Evolutionary conservation across 331 rosid species (phyloP), one percentile per base, ranked within the genome.

Genomic region (Rosa hybrid): DNA sequence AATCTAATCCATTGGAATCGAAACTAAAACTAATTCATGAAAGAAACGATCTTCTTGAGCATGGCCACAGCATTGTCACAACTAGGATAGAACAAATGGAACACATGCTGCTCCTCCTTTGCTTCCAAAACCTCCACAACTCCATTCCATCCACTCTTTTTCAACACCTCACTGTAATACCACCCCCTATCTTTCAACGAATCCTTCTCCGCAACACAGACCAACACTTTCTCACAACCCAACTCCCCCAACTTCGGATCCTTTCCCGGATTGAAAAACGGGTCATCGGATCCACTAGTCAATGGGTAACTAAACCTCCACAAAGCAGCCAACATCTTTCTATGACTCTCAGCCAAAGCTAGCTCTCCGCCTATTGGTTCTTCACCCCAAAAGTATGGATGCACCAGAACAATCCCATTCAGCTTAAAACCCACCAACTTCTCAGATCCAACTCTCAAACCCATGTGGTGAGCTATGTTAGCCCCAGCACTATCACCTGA

Each of bases 401-500:
- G 80, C 5, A 71, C 57, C 63, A 82, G 16, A 4, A 79, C 72
- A 68, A 85, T 57, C 51, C 88, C 88, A 1, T 12, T 17, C 5
- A 78, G 27, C 14, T 42, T 77, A 12, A 69, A 0, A 12, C 77
- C 72, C 20, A 0, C 16, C 39, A 63, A n/a, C 1, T 68, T 68
- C 14, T 85, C 76, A 1, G 12, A 18, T 0, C 81, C 79, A 16
- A 72, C 23, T 51, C 62, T 50, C 50, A 70, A 4, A 7, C 13
- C 86, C 45, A 75, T 72, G 2, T 78, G 20, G 17, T 81, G 83
- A 0, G 86, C 79, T 2, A 85, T n/a, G 30, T 64, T 85, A 11
- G 53, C 88, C 14, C 88, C 81, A 5, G 86, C 86, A 12, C 88
- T 81, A 59, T 81, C 88, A 7, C 81, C 88, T 0, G 45, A 67